These are phyloP conservation scores for Colletotrichum sp. DNA, from an alignment of 2,329 filamentous ascomycete genomes.

Conservation along the genomic window DNA sequence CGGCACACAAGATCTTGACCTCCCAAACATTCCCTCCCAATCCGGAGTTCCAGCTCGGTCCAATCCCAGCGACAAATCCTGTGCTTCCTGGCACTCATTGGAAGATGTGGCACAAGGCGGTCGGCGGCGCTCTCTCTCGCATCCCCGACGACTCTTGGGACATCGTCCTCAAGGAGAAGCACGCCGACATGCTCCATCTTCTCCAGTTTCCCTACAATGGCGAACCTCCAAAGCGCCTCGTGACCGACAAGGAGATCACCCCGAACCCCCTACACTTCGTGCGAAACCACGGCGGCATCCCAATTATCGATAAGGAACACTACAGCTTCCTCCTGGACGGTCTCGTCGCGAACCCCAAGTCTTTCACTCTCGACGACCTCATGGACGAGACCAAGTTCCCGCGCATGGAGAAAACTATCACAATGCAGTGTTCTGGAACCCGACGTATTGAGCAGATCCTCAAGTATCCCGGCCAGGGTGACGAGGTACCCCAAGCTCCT, in stretches of 20 bases:
- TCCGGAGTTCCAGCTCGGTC: conserved; percentile 62
- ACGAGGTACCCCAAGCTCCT: conserved; percentile 59
- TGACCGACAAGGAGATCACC: conserved; percentile 61
- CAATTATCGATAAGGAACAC: conserved; percentile 62
- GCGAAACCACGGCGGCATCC: conserved; percentile 75
- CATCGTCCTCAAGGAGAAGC: conserved; percentile 61
- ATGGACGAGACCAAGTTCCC: conserved; percentile 66
- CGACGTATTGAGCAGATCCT: conserved; percentile 72
- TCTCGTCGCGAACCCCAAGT: conserved; percentile 62
- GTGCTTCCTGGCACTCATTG: conserved; percentile 60
- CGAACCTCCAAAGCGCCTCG: conserved; percentile 64
- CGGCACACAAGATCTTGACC: conserved; percentile 56
- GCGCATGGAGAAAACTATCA: conserved; percentile 61
- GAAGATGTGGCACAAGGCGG: conserved; percentile 63
- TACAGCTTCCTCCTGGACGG: conserved; percentile 63
- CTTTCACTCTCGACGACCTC: conserved; percentile 63
- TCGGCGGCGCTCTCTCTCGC: conserved; percentile 39
- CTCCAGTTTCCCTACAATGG: conserved; percentile 70
- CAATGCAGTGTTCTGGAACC: conserved; percentile 73
- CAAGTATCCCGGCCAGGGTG: conserved; percentile 70
- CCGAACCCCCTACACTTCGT: conserved; percentile 67
- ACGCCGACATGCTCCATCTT: conserved; percentile 65
- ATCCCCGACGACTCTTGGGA: conserved; percentile 65
- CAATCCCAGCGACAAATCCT: conserved; percentile 62
- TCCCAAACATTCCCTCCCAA: conserved; percentile 32